Evolutionary conservation across 805 yeast species (phyloP), one percentile per base, ranked within the genome.

Genomic region (Pichia occidentalis): DNA sequence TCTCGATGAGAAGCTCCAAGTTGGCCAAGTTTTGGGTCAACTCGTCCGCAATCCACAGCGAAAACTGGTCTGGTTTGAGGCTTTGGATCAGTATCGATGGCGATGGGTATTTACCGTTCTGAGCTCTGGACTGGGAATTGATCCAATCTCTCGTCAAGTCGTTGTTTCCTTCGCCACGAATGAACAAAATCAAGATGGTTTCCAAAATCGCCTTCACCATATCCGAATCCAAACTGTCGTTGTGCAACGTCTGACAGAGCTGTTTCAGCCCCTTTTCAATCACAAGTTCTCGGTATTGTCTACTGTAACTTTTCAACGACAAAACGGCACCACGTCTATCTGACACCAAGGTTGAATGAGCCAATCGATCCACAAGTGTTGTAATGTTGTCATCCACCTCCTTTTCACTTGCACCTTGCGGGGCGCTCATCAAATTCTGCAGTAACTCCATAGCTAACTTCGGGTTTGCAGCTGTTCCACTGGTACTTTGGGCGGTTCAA

Each of bases 31-130:
- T 62, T 60, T 84, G 88, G 1, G 88, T 82, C 50, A 92, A 65
- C 52, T 86, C 97, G 60, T 92, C 98, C 0, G 97, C 86, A 23
- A 92, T 84, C 95, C 97, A 88, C 39, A 88, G 62, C 1, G 96
- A 84, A 47, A 92, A 84, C 52, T 86, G 95, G 55, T 88, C 97
- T 10, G 77, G 73, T 4, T 65, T 60, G 3, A 69, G 57, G 43
- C 67, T 70, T 29, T 73, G 72, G 34, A 71, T 76, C 58, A 73
- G 61, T 20, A 77, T 63, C 14, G 78, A 61, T 3, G 92, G 92
- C 3, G 87, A 77, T 0, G 88, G 85, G 47, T 82, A 83, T 51
- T 80, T 80, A 10, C 90, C 90, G 60, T 80, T 80, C 52, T 78
- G 81, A 17, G 73, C 50, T 45, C 94, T 67, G 16, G 88, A 75